A percentile compares a stretch with the other conserved stretches of the same genome.
Evolutionary conservation across 257 asterid genomes (phyloP).

Genomic region (Jaltomata sinuosa): DNA sequence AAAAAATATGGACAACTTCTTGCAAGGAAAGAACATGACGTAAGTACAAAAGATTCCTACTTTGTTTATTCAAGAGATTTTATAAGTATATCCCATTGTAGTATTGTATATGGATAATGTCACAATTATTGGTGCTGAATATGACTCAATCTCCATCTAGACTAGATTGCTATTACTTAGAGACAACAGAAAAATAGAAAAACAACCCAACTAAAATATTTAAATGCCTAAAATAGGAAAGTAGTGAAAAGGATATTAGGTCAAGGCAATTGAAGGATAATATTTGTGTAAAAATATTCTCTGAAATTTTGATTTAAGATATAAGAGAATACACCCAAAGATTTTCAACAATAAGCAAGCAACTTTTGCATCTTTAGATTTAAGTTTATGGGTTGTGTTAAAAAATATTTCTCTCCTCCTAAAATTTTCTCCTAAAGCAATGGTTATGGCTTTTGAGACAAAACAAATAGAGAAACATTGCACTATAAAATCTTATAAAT

Average conservation of each 20-base stretch:
- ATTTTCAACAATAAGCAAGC: neutral
- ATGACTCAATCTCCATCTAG: slow-evolving; percentile 9
- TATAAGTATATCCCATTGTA: neutral
- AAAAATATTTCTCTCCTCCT: neutral
- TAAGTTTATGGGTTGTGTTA: neutral
- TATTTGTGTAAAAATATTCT: neutral
- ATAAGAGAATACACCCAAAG: neutral
- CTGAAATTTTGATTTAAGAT: neutral
- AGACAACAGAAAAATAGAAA: neutral
- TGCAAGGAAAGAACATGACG: neutral
- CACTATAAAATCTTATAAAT: neutral
- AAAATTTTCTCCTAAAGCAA: neutral
- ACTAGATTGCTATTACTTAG: neutral
- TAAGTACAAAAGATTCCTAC: neutral
- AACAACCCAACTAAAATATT: neutral
- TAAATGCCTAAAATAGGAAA: neutral
- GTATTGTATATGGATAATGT: neutral
- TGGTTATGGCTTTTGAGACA: neutral
- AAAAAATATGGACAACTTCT: neutral
- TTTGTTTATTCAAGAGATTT: neutral
- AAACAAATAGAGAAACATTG: neutral
- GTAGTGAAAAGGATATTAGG: neutral
- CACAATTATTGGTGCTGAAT: neutral
- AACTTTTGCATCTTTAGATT: neutral
- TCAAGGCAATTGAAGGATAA: neutral